Evolutionary conservation across 139 green algal genomes (phyloP), one percentile per base, ranked within the genome.

Genomic region (Dunaliella primolecta): DNA sequence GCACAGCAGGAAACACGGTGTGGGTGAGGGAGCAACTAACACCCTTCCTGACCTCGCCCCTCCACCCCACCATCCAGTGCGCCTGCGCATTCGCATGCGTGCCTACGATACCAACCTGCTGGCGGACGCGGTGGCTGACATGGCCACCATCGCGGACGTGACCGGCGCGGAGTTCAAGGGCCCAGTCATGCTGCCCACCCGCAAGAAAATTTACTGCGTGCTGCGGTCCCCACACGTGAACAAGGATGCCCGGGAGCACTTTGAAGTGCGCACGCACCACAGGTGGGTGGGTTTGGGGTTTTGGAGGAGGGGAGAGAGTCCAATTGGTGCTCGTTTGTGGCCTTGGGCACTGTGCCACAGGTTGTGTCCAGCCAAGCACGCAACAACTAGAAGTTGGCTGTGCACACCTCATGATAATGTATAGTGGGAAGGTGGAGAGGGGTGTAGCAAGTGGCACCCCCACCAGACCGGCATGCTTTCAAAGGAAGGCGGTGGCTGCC

Each of bases 181-280:
- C 1, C 94, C 91, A 72, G 87, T 94, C 75, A 92, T 92, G 87
- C 89, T 98, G 46, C 95, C 95, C 36, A 97, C 94, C 34, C 88
- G 88, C 81, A 90, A 85, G 80, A 84, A 82, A 57, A 81, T 93
- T 0, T 98, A 95, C 88, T 97, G 93, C 85, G 92, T 98, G 71
- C 90, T 98, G 74, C 91, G 94, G 55, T 97, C 94, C 0, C 95
- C 95, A 2, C 95, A 98, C 90, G 95, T 98, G 15, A 93, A 98
- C 92, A 98, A 98, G 91, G 93, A 98, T 74, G 93, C 92, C 23
- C 91, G 94, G 34, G 95, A 98, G 91, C 95, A 98, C 89, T 98
- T 98, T 85, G 94, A 98, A 90, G 94, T 97, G 27, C 88, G 93
- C 30, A 97, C 92, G 1, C 95, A 97, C 91, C 89, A 94, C 77